phyloP scores from a whole-genome alignment of 2,329 filamentous ascomycete species.

The Fusarium denticulatum region DNA sequence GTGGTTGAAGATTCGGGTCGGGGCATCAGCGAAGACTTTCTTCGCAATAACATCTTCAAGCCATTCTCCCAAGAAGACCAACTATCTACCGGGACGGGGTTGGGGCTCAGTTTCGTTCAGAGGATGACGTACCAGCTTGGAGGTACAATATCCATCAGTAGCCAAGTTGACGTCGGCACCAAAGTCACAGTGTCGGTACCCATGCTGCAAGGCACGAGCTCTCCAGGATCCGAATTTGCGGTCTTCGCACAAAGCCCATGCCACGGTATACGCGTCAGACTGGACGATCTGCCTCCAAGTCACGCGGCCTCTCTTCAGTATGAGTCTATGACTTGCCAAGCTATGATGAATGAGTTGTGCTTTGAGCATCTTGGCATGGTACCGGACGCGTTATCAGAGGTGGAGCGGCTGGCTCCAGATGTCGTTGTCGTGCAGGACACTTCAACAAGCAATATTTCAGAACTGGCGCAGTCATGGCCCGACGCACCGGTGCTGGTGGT shows the following conservation, averaged over 20 bases:
- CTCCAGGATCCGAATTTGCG: background rate
- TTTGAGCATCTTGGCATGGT: conserved; percentile 4
- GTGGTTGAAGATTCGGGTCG: conserved; percentile 70
- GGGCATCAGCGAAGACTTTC: conserved; percentile 71
- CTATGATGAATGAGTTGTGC: background rate
- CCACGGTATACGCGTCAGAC: background rate
- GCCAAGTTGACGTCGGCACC: conserved; percentile 49
- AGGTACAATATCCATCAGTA: conserved; percentile 67
- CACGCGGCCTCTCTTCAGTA: accelerated
- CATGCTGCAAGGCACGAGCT: conserved; percentile 13
- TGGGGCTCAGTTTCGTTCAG: conserved; percentile 72
- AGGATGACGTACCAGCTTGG: conserved; percentile 66
- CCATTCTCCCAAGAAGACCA: conserved; percentile 72
- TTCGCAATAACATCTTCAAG: conserved; percentile 68
- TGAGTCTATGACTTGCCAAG: background rate
- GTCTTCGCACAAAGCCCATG: background rate
- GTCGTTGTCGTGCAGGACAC: conserved; percentile 33
- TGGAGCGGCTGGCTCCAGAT: conserved; percentile 27
- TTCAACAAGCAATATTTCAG: background rate
- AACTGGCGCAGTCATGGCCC: background rate
- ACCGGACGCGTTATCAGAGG: background rate
- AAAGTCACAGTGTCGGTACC: conserved; percentile 47
- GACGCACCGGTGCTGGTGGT: conserved; percentile 43
- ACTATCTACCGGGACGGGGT: conserved; percentile 67
- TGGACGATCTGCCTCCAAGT: accelerated